These are phyloP conservation scores for Onygenales sp. DNA, from an alignment of 2,329 filamentous ascomycete genomes.

Conservation along the genomic window DNA sequence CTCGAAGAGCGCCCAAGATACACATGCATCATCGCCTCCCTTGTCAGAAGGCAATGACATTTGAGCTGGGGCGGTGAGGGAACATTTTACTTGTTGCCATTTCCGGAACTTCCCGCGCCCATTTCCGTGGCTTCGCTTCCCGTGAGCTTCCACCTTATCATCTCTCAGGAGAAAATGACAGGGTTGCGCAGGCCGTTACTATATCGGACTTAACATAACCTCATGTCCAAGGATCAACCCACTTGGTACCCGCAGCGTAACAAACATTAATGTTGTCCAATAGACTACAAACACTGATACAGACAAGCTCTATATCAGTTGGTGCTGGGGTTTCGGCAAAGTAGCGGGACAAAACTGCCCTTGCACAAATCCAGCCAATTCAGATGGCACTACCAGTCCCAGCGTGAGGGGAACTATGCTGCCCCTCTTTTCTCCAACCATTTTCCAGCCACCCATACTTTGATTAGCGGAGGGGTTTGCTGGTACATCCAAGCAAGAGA, in stretches of 20 bases:
- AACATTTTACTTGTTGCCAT: neutral
- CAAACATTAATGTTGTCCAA: neutral
- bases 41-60: neutral
- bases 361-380: too few species aligned
- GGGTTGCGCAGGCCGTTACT: neutral
- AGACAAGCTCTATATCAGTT: neutral
- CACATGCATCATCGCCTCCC: too few species aligned
- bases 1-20: too few species aligned
- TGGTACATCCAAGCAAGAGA: too few species aligned
- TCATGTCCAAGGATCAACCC: neutral
- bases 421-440: too few species aligned
- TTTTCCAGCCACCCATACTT: too few species aligned
- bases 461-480: too few species aligned
- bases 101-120: neutral
- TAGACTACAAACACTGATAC: neutral
- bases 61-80: neutral
- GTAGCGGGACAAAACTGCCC: too few species aligned
- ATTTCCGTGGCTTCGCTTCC: neutral
- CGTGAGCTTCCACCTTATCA: neutral
- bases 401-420: too few species aligned
- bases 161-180: neutral
- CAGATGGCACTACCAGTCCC: too few species aligned
- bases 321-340: neutral
- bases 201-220: conserved; percentile 1
- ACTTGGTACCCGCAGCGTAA: neutral